Percentiles rank a stretch among this genome's conserved stretches.
Conservation (phyloP, 371 early-diverging fungal genomes). For the Zancudomyces culisetae region DNA sequence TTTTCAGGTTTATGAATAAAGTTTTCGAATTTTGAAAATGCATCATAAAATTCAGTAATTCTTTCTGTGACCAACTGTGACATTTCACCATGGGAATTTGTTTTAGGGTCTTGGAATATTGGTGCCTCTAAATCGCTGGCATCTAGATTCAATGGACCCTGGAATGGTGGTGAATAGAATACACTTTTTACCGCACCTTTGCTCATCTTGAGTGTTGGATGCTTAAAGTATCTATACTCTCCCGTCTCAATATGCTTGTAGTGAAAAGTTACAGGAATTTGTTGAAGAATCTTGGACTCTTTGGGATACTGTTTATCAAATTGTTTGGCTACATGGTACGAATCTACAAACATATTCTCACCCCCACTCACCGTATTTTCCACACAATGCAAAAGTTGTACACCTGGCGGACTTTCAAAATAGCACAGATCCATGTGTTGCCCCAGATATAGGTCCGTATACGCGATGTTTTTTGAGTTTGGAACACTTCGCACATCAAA, state of each 20-base stretch:
- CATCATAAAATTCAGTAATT: conserved; percentile 63
- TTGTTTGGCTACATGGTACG: conserved; percentile 41
- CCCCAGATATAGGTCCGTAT: conserved; percentile 60
- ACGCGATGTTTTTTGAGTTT: conserved; percentile 71
- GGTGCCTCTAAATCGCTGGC: not conserved
- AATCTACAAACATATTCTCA: conserved; percentile 57
- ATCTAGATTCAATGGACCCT: conserved; percentile 46
- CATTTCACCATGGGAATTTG: too few species aligned
- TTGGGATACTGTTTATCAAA: conserved; percentile 35
- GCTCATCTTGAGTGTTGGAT: conserved; percentile 45
- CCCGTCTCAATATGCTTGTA: conserved; percentile 61
- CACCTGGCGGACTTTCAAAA: conserved; percentile 68
- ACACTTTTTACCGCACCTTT: conserved; percentile 26
- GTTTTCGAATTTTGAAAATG: conserved; percentile 42
- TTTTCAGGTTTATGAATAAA: conserved; percentile 35
- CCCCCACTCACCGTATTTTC: conserved; percentile 65
- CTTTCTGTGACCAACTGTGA: too few species aligned
- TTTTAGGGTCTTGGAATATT: too few species aligned
- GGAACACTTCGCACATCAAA: conserved; percentile 69
- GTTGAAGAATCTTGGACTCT: conserved; percentile 34
- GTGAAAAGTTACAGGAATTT: conserved; percentile 57
- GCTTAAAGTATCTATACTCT: conserved; percentile 45
- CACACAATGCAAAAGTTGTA: conserved; percentile 66
- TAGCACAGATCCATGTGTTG: conserved; percentile 84
- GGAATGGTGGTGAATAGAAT: conserved; percentile 79